Conservation (phyloP, 192 early-diverging fungal genomes). For the Mortierella claussenii region DNA sequence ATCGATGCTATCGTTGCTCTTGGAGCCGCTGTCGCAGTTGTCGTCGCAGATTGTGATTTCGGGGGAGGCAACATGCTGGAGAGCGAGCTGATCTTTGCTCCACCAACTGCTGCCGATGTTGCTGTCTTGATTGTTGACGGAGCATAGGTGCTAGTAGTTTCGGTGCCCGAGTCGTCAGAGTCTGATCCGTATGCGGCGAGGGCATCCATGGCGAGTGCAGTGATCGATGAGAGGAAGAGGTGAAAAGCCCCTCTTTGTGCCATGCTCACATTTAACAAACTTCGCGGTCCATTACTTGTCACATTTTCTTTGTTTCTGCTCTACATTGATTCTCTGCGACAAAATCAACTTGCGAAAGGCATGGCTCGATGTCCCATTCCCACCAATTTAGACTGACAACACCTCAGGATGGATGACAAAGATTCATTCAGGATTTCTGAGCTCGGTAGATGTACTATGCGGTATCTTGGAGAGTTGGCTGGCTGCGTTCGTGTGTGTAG, state of each 20-base stretch:
- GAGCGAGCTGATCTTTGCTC: slow-evolving; percentile 19
- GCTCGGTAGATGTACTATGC: neutral
- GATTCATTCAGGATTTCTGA: neutral
- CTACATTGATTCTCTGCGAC: neutral
- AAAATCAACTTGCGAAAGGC: neutral
- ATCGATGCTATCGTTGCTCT: slow-evolving; percentile 1
- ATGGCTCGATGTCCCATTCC: no score
- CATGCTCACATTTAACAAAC: neutral
- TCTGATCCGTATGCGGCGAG: slow-evolving; percentile 46
- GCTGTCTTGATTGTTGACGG: neutral
- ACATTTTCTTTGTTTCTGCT: neutral
- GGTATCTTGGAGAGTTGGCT: neutral
- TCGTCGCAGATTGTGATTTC: neutral
- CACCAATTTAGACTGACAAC: no score
- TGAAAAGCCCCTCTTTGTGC: no score
- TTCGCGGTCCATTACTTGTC: neutral
- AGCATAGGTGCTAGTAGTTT: neutral
- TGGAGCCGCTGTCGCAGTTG: neutral
- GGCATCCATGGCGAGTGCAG: slow-evolving; percentile 25
- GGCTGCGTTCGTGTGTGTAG: neutral
- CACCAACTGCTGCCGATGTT: neutral
- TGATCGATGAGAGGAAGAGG: neutral
- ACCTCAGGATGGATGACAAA: no score
- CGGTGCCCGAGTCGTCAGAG: slow-evolving; percentile 39
- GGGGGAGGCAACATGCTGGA: slow-evolving; percentile 34